Evolutionary conservation across 2,329 filamentous ascomycete species (phyloP).

Genomic region (Atkinsonella texensis): DNA sequence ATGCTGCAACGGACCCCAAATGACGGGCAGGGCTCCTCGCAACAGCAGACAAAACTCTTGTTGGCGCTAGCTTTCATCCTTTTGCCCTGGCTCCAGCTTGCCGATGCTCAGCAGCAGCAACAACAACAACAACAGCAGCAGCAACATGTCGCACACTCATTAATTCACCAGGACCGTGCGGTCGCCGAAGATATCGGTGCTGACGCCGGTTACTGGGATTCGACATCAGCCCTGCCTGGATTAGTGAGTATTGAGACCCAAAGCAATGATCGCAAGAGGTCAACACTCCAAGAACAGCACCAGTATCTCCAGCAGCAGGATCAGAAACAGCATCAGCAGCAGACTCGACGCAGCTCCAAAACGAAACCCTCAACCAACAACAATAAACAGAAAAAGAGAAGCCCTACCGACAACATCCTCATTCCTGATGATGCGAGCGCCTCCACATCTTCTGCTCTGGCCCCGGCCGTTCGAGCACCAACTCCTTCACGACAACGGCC

Average conservation of each 20-base stretch:
- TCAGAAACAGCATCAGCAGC: slow-evolving; percentile 12
- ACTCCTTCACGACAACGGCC: slow-evolving; percentile 49
- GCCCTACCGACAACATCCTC: slow-evolving; percentile 9
- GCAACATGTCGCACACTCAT: slow-evolving; percentile 1
- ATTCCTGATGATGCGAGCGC: slow-evolving; percentile 71
- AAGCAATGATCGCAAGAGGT: slow-evolving; percentile 9
- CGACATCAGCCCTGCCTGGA: slow-evolving; percentile 17
- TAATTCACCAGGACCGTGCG: not conserved
- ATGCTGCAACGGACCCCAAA: slow-evolving; percentile 56
- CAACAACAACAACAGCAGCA: slow-evolving; percentile 37
- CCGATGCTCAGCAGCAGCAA: slow-evolving; percentile 55
- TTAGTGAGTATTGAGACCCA: slow-evolving; percentile 10
- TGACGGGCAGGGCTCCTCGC: slow-evolving; percentile 37
- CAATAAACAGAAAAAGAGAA: slow-evolving; percentile 16
- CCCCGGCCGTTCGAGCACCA: slow-evolving; percentile 89
- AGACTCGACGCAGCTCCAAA: slow-evolving; percentile 6
- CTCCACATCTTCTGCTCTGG: slow-evolving; percentile 96
- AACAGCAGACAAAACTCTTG: slow-evolving; percentile 32
- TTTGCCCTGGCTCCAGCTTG: slow-evolving; percentile 41
- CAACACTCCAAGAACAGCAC: slow-evolving; percentile 1
- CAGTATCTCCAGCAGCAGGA: slow-evolving; percentile 9
- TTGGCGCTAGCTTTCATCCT: slow-evolving; percentile 47
- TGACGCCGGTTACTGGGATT: slow-evolving; percentile 16
- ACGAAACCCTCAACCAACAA: slow-evolving; percentile 3
- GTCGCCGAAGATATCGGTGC: not conserved